Conservation (phyloP, 2,329 filamentous ascomycete genomes). For the Aspergillus terreus region DNA sequence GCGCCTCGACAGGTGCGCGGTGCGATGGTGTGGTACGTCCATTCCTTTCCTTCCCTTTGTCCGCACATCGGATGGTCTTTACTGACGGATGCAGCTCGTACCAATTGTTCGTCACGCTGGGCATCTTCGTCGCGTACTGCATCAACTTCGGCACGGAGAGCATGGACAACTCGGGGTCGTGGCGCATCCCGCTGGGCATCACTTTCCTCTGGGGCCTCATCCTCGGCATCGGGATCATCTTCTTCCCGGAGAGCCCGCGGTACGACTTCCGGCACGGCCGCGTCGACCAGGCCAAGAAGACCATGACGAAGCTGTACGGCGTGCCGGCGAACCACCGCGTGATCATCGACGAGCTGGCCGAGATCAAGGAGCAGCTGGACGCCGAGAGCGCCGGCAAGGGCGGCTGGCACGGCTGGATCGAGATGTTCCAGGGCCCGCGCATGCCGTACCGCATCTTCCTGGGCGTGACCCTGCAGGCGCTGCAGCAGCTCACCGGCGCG, state of each 20-base stretch:
- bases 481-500: not conserved
- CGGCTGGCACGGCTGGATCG: constrained; percentile 21
- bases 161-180: constrained; percentile 38
- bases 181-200: constrained; percentile 51
- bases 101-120: constrained; percentile 44
- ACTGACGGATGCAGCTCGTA: constrained; percentile 34
- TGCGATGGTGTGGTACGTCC: constrained; percentile 53
- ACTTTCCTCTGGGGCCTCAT: constrained; percentile 54
- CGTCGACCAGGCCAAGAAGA: constrained; percentile 48
- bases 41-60: constrained; percentile 34
- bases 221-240: constrained; percentile 51
- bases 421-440: constrained; percentile 31
- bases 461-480: not conserved
- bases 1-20: constrained; percentile 66
- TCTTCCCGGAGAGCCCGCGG: constrained; percentile 54
- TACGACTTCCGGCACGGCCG: constrained; percentile 55
- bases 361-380: constrained; percentile 55
- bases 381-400: constrained; percentile 40
- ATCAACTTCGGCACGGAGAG: constrained; percentile 42
- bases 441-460: not conserved
- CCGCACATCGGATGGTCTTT: constrained; percentile 20
- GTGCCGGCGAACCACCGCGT: constrained; percentile 50
- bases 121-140: constrained; percentile 41
- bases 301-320: constrained; percentile 53
- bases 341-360: constrained; percentile 50